Base-by-base conservation (phyloP, 345 rosid species). In the Microcos paniculata region DNA sequence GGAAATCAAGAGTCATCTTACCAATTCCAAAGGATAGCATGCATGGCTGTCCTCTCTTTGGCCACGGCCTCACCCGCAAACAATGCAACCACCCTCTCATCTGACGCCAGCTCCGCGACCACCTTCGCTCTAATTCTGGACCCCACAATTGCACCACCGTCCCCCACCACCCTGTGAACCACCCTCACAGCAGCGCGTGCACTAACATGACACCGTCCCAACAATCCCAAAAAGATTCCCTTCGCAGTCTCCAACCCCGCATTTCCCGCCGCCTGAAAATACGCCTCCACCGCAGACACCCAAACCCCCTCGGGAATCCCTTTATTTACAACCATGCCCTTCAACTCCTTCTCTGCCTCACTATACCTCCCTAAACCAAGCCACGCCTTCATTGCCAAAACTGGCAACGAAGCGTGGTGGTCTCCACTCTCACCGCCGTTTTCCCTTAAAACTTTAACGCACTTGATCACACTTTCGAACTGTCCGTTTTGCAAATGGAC, bases 331-430 rank as follows among this genome's bases (percentile, higher is more conserved):
- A 90, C 95, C 99, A 96, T 88, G 48, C 91, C 88, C 82, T 89
- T 90, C 78, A 96, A 87, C 87, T 96, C 99, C 82, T 86, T 87
- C 87, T 92, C 98, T 66, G 99, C 99, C 80, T 93, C 98, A 38
- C 67, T 83, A 77, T 82, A 85, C 81, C 87, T 87, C 38, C 97
- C 94, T 28, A 96, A 80, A 18, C 99, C 98, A 70, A 96, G 79
- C 98, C 94, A 93, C 33, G 97, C 97, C 82, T 96, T 96, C 97
- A 96, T 92, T 30, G 99, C 98, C 83, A 96, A 53, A 65, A 96
- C 98, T n/a, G 99, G 97, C 73, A 96, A 83, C 61, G 94, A 88
- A 57, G 98, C 90, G 64, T 96, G 99, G 43, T 84, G 85, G 70
- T 89, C 96, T 53, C 87, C 92, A 43, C 80, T 51, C 28, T 51